Conservation (phyloP, 139 green algal genomes). For the Tetraselmis chui region DNA sequence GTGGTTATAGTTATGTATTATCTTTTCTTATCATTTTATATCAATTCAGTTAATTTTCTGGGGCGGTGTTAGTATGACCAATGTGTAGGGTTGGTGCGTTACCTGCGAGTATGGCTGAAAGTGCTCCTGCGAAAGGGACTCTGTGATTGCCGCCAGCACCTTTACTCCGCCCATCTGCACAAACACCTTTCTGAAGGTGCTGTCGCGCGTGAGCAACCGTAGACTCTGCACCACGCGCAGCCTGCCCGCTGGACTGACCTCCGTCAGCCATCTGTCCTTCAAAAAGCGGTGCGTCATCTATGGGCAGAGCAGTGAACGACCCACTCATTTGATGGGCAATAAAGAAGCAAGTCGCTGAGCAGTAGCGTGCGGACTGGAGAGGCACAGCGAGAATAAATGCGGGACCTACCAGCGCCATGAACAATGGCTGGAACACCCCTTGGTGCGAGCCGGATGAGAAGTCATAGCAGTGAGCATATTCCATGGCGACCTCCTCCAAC, state of each 20-base stretch:
- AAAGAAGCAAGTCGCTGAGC: no score
- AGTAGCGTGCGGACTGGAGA: no score
- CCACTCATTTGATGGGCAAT: conserved; percentile 25
- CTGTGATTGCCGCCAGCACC: conserved; percentile 23
- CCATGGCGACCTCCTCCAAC: conserved; percentile 37
- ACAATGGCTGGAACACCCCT: not conserved
- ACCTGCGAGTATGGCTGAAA: conserved; percentile 12
- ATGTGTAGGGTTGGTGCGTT: no score
- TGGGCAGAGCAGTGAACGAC: conserved; percentile 27
- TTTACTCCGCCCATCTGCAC: conserved; percentile 17
- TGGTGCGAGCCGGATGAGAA: conserved; percentile 10
- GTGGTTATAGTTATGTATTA: no score
- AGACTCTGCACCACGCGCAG: conserved; percentile 37
- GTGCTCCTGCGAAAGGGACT: conserved; percentile 18
- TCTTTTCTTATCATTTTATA: no score
- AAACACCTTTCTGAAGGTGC: conserved; percentile 17
- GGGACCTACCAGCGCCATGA: not conserved
- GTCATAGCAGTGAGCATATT: conserved; percentile 28
- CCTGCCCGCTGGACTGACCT: conserved; percentile 22
- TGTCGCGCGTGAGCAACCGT: conserved; percentile 24
- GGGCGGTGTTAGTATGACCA: no score
- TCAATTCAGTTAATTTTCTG: no score
- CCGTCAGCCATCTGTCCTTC: not conserved
- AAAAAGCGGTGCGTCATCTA: conserved; percentile 27
- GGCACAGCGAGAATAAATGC: no score